Conservation (phyloP, 139 green algal species). For the Eudorina sp. region DNA sequence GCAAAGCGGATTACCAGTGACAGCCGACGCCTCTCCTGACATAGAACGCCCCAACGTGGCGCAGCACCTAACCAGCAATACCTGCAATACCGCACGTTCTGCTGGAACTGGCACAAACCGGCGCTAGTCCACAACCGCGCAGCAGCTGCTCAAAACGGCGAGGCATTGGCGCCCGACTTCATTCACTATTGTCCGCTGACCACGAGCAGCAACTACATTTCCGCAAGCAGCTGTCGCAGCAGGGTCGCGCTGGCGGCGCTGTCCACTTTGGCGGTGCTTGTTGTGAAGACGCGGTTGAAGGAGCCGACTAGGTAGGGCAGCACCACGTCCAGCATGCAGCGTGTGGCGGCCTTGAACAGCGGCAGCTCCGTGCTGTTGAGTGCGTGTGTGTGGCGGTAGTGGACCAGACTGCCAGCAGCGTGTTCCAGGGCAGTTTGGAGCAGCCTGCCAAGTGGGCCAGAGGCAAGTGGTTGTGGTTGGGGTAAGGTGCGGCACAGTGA, state of each 20-base stretch:
- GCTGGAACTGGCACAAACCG: no score
- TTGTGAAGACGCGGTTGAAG: conserved; percentile 73
- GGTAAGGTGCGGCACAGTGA: no score
- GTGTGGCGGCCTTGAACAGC: conserved; percentile 57
- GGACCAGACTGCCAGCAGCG: conserved; percentile 67
- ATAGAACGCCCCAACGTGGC: no score
- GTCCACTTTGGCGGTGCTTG: conserved; percentile 47
- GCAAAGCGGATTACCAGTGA: no score
- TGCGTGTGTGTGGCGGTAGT: conserved; percentile 68
- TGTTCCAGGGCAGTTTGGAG: conserved; percentile 73
- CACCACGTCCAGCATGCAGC: conserved; percentile 64
- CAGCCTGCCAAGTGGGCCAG: conserved; percentile 46
- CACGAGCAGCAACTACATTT: not conserved
- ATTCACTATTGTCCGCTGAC: no score
- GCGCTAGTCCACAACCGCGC: no score
- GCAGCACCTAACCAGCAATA: no score
- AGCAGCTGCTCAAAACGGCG: no score
- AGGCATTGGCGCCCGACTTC: no score
- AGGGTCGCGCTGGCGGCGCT: not conserved
- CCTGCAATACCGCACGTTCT: no score
- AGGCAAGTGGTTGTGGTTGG: not conserved
- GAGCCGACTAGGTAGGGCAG: conserved; percentile 73
- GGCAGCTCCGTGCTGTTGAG: conserved; percentile 65
- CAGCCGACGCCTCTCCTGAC: no score
- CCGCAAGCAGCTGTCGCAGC: conserved; percentile 46